These are phyloP conservation scores for Hemisphaericaspora subhashii DNA, from an alignment of 1,139 yeast genomes.

Conservation along the genomic window DNA sequence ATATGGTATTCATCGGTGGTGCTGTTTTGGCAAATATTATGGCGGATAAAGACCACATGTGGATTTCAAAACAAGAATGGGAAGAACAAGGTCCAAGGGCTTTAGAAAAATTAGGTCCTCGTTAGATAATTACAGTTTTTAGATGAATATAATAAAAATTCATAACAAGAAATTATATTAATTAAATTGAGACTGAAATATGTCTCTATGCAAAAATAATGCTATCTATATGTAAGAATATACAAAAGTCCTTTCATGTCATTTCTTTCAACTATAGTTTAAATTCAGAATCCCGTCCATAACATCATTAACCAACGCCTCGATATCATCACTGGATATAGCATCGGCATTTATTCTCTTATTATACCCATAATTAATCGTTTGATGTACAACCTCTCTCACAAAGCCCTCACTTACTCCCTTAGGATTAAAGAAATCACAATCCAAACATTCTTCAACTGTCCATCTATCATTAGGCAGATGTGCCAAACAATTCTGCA, in stretches of 20 bases:
- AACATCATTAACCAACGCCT: constrained; percentile 42
- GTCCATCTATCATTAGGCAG: constrained; percentile 73
- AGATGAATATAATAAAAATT: background rate
- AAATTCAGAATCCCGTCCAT: constrained; percentile 41
- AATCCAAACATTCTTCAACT: constrained; percentile 54
- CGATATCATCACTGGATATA: constrained; percentile 41
- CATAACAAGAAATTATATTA: too few species aligned
- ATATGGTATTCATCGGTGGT: constrained; percentile 98
- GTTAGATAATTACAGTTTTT: constrained; percentile 39
- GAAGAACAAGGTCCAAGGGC: constrained; percentile 91
- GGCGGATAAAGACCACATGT: constrained; percentile 98
- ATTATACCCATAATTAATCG: constrained; percentile 65
- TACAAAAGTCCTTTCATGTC: background rate
- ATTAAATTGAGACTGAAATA: too few species aligned
- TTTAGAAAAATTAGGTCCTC: constrained; percentile 88
- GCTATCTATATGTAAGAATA: background rate
- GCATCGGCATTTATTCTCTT: constrained; percentile 36
- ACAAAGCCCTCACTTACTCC: constrained; percentile 68
- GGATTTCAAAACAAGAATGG: constrained; percentile 97
- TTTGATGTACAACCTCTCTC: constrained; percentile 71
- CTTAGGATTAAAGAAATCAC: constrained; percentile 71
- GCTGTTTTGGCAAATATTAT: constrained; percentile 96
- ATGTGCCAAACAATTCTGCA: constrained; percentile 70
- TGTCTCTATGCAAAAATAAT: constrained; percentile 1
- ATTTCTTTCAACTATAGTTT: constrained; percentile 27